Percentiles rank a stretch among this genome's conserved stretches.
These are phyloP conservation scores for Zymoseptoria brevis DNA, from an alignment of 2,329 filamentous ascomycete genomes.

Conservation along the genomic window DNA sequence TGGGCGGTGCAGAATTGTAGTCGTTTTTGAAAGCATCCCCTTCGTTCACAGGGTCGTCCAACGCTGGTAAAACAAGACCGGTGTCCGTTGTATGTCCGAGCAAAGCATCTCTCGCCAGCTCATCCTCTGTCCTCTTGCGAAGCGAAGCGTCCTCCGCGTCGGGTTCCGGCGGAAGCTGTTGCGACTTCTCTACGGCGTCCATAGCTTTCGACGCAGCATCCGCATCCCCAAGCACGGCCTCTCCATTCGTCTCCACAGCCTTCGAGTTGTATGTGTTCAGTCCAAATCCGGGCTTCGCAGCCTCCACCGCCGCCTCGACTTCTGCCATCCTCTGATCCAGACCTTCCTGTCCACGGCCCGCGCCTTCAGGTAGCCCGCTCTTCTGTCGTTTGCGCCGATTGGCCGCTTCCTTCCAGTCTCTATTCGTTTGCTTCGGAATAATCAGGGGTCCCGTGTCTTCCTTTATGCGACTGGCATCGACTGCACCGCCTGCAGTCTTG, in stretches of 20 bases:
- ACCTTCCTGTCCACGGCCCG: conserved; percentile 20
- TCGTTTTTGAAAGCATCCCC: conserved; percentile 42
- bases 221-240: conserved; percentile 7
- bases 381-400: conserved; percentile 43
- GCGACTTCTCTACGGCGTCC: background rate
- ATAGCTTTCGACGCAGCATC: conserved; percentile 8
- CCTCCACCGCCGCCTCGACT: conserved; percentile 20
- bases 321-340: conserved; percentile 20
- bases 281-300: conserved; percentile 45
- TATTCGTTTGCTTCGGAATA: conserved; percentile 52
- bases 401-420: conserved; percentile 53
- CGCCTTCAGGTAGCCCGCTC: conserved; percentile 46
- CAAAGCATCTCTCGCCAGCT: conserved; percentile 44
- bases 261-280: conserved; percentile 38
- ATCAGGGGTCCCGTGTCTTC: conserved; percentile 42
- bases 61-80: conserved; percentile 33
- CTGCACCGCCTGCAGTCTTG: conserved; percentile 42
- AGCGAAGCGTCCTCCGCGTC: conserved; percentile 4
- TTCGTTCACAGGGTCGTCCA: conserved; percentile 23
- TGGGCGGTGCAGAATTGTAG: conserved; percentile 62
- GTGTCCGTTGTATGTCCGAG: conserved; percentile 32
- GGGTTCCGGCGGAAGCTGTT: conserved; percentile 1
- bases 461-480: conserved; percentile 32
- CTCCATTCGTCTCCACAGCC: conserved; percentile 18
- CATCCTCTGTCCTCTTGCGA: conserved; percentile 46